Percentiles rank a stretch among this genome's conserved stretches.
Conservation (phyloP, 2,329 filamentous ascomycete species). For the Nothomitra cinnamomea region DNA sequence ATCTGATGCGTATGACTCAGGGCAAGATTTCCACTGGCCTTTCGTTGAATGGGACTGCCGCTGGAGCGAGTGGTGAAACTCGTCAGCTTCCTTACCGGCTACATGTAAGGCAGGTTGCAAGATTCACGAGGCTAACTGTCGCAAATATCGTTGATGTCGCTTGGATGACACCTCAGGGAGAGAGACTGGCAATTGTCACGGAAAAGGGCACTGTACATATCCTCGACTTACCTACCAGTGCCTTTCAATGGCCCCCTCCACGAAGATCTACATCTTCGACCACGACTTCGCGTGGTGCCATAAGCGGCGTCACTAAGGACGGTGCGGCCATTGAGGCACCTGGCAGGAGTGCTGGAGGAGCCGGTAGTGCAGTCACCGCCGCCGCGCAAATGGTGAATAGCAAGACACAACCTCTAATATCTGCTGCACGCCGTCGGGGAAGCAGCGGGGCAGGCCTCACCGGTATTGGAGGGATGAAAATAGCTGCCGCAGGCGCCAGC, state of each 20-base stretch:
- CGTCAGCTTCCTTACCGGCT: slow-evolving; percentile 23
- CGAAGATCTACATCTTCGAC: slow-evolving; percentile 21
- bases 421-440: slow-evolving; percentile 41
- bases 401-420: slow-evolving; percentile 42
- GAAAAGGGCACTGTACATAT: slow-evolving; percentile 92
- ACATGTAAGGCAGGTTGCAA: slow-evolving; percentile 65
- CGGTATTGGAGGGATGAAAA: slow-evolving; percentile 19
- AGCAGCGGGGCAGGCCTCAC: slow-evolving; percentile 28
- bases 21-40: slow-evolving; percentile 17
- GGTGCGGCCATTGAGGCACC: not conserved
- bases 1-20: slow-evolving; percentile 43
- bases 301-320: slow-evolving; percentile 15
- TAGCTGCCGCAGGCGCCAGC: slow-evolving; percentile 25
- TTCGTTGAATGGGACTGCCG: slow-evolving; percentile 7
- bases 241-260: slow-evolving; percentile 75
- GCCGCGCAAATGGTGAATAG: slow-evolving; percentile 53
- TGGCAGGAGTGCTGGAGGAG: not conserved
- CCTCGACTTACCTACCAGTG: slow-evolving; percentile 66
- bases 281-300: slow-evolving; percentile 19
- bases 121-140: slow-evolving; percentile 82
- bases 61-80: slow-evolving; percentile 5
- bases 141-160: slow-evolving; percentile 79
- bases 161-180: slow-evolving; percentile 69
- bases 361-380: slow-evolving; percentile 41
- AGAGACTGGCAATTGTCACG: slow-evolving; percentile 76